phyloP scores from a whole-genome alignment of 352 stramenopile genomes.

The Phytopythium vexans region DNA sequence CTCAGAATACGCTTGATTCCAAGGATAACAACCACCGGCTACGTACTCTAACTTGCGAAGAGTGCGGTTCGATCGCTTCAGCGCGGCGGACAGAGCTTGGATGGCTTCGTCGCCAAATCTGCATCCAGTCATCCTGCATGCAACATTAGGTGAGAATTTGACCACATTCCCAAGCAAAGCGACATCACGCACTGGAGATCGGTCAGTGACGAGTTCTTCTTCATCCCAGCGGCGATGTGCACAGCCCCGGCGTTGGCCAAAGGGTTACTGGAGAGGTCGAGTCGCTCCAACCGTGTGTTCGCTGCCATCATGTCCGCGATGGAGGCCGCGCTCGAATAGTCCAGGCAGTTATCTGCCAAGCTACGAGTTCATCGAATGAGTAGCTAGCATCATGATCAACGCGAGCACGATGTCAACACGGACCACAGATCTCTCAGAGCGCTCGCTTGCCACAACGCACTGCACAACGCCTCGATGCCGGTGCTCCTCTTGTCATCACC shows the following conservation, averaged over 20 bases:
- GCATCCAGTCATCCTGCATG: constrained; percentile 31
- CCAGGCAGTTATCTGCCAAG: constrained; percentile 46
- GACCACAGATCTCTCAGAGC: constrained; percentile 40
- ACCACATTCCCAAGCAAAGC: neutral
- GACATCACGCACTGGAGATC: constrained; percentile 35
- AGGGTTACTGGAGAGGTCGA: constrained; percentile 50
- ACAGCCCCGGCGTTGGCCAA: constrained; percentile 43
- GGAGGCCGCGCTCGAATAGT: constrained; percentile 40
- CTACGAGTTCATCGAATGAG: constrained; percentile 10
- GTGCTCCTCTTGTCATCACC: constrained; percentile 45
- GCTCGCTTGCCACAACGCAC: constrained; percentile 37
- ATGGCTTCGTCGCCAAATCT: constrained; percentile 46
- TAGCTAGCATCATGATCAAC: neutral
- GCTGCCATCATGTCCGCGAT: constrained; percentile 55
- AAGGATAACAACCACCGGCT: neutral
- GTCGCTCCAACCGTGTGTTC: constrained; percentile 32
- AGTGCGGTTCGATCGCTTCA: constrained; percentile 50
- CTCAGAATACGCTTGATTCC: neutral
- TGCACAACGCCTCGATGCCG: constrained; percentile 59
- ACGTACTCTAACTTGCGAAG: constrained; percentile 39
- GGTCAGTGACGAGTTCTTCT: constrained; percentile 49
- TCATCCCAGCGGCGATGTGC: constrained; percentile 36
- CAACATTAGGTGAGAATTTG: neutral
- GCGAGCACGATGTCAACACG: neutral
- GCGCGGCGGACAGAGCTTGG: constrained; percentile 15